These are phyloP conservation scores for Harrya chromipes DNA, from an alignment of 768 basidiomycete genomes.

Conservation along the genomic window DNA sequence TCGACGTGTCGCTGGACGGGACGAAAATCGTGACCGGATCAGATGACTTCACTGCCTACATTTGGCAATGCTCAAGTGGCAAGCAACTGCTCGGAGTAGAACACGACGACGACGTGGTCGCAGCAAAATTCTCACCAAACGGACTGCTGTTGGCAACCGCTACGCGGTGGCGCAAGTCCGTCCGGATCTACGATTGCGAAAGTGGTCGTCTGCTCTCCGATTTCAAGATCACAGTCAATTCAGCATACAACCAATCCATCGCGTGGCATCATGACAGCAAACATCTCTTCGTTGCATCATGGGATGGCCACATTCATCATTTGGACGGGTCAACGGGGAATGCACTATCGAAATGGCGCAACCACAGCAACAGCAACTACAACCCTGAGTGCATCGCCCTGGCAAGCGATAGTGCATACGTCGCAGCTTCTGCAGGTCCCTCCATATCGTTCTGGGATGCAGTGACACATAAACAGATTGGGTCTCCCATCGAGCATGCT, in stretches of 20 bases:
- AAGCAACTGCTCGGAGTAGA: neutral
- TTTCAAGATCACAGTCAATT: neutral
- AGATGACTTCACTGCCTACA: no score
- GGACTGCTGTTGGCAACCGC: neutral
- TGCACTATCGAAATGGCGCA: neutral
- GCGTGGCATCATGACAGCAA: neutral
- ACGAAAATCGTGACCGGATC: no score
- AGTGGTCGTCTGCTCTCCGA: neutral
- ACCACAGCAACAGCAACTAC: neutral
- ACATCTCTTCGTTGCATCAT: neutral
- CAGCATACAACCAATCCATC: no score
- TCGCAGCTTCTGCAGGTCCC: neutral
- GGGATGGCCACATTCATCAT: neutral
- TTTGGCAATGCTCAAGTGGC: no score
- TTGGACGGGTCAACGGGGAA: neutral
- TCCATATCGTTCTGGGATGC: constrained; percentile 8
- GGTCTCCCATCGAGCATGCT: no score
- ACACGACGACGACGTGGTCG: neutral
- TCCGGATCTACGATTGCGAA: neutral
- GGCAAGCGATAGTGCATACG: neutral
- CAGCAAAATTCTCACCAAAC: neutral
- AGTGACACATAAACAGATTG: neutral
- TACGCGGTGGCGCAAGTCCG: neutral
- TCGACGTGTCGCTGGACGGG: no score
- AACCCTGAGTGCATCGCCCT: neutral